phyloP scores from a whole-genome alignment of 2,329 filamentous ascomycete species.

The Fusarium sp. region DNA sequence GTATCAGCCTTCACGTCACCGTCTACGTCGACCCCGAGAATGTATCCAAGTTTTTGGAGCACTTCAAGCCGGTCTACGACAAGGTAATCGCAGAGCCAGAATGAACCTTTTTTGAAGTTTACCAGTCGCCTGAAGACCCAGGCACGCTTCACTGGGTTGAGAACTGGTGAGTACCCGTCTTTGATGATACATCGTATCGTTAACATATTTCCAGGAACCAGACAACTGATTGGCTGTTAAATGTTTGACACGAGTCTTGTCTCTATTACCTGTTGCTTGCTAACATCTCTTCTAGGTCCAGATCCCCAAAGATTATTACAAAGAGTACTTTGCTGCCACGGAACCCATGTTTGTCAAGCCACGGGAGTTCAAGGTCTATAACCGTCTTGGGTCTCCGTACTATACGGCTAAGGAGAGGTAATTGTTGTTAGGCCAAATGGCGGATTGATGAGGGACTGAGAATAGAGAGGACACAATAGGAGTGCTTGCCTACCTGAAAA shows the following conservation, averaged over 20 bases:
- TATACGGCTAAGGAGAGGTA: neutral
- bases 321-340: constrained; percentile 1
- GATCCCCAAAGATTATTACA: constrained; percentile 5
- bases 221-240: neutral
- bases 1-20: constrained; percentile 10
- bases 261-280: neutral
- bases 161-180: neutral
- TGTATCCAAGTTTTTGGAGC: constrained; percentile 7
- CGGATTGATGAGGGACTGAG: neutral
- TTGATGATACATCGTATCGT: neutral
- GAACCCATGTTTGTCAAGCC: constrained; percentile 3
- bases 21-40: constrained; percentile 41
- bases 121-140: constrained; percentile 13
- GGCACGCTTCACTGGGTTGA: constrained; percentile 10
- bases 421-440: neutral
- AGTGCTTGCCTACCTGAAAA: no score
- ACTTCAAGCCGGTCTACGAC: constrained; percentile 13
- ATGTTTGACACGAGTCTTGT: neutral
- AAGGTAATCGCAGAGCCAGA: constrained; percentile 12
- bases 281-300: neutral
- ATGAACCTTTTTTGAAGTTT: constrained; percentile 23
- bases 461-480: neutral
- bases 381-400: neutral
- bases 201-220: neutral
- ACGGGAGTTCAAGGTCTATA: neutral